A percentile compares a stretch with the other conserved stretches of the same genome.
Evolutionary conservation across 768 basidiomycete genomes (phyloP).

Genomic region (Arthromyces matolae): DNA sequence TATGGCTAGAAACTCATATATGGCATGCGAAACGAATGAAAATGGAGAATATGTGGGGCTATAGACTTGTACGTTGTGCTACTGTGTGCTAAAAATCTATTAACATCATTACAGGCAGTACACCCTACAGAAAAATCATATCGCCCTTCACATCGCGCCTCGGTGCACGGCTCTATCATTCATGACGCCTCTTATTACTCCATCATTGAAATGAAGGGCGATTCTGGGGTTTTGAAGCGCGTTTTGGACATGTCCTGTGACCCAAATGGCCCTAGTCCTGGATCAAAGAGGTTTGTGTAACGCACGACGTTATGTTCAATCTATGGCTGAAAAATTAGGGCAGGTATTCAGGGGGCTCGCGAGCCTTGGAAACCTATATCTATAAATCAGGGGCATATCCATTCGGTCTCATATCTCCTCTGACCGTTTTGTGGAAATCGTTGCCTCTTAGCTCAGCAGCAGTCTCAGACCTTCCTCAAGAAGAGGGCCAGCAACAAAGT

Average conservation of each 20-base stretch:
- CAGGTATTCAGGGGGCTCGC: conserved; percentile 65
- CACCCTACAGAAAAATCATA: conserved; percentile 91
- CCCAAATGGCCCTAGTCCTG: conserved; percentile 56
- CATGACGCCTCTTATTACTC: conserved; percentile 89
- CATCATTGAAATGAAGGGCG: conserved; percentile 70
- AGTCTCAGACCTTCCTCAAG: conserved; percentile 3
- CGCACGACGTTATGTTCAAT: neutral
- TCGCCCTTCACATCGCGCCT: conserved; percentile 87
- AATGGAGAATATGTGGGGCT: conserved; percentile 92
- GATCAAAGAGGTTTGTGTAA: conserved; percentile 50
- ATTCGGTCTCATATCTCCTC: conserved; percentile 63
- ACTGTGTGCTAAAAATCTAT: neutral
- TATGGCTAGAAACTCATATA: conserved; percentile 94
- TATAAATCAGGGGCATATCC: conserved; percentile 69
- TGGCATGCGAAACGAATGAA: conserved; percentile 98
- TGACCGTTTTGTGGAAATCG: conserved; percentile 72
- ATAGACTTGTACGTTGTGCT: conserved; percentile 59
- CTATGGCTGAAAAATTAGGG: neutral
- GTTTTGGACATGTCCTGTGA: conserved; percentile 60
- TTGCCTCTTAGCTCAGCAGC: conserved; percentile 3
- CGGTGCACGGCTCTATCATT: conserved; percentile 78
- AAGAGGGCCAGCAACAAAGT: neutral
- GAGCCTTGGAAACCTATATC: conserved; percentile 61
- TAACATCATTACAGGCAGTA: conserved; percentile 49
- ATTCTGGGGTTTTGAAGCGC: conserved; percentile 46